Conservation (phyloP, 208 protist species). For the Tritrichomonas musculus region DNA sequence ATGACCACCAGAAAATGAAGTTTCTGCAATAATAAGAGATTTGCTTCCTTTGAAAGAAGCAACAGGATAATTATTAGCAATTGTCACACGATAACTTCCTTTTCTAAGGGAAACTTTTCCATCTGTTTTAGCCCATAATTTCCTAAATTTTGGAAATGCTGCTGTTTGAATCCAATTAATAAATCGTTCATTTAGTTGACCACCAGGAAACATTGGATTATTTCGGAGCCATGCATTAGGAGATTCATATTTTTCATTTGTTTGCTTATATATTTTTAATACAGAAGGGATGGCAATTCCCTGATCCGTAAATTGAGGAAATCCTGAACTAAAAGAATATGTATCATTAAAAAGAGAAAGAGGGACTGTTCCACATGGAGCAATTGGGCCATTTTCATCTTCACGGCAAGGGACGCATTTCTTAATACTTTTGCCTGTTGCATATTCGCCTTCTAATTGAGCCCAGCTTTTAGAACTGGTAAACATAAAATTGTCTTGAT, state of each 20-base stretch:
- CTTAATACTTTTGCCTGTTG: no score
- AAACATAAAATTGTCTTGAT: conserved; percentile 19
- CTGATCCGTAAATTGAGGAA: background rate
- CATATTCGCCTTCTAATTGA: background rate
- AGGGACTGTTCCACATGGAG: background rate
- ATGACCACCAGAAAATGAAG: background rate
- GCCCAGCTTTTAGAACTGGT: background rate
- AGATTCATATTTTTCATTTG: background rate
- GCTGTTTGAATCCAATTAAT: conserved; percentile 2
- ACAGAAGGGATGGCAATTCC: background rate
- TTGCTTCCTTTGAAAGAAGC: background rate
- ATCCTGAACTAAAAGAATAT: background rate
- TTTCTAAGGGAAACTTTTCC: background rate
- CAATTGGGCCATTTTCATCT: background rate
- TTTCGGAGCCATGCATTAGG: background rate
- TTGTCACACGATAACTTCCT: background rate
- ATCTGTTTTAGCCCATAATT: background rate
- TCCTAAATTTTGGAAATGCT: background rate
- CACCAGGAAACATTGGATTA: background rate
- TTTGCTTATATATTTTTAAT: background rate
- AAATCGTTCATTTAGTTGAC: background rate
- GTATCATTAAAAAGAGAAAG: background rate
- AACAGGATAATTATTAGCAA: background rate
- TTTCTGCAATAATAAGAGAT: background rate
- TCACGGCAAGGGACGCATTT: background rate